Evolutionary conservation across 2,329 filamentous ascomycete species (phyloP), one percentile per base, ranked within the genome.

Genomic region (Aspergillus neotritici): DNA sequence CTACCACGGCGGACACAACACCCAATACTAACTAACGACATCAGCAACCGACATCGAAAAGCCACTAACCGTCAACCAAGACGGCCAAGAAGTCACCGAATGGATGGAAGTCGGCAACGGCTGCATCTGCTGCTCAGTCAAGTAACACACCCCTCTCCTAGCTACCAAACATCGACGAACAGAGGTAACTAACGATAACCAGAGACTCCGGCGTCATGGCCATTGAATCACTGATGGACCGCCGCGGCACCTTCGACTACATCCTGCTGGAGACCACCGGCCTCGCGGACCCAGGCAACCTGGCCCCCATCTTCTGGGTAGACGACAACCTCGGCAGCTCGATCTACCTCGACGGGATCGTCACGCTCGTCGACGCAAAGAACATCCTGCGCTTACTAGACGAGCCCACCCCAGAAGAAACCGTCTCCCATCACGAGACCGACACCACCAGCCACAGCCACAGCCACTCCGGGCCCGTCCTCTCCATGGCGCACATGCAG

Each of bases 81-180:
- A 84, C 46, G 86, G 82, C 31, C 80, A 91, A 59, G 79, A 88
- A 59, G 86, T 91, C 5, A 84, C 93, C 61, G 89, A 95, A 72
- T 98, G 94, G 87, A 80, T 98, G 21, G 90, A 96, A 49, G 82
- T 98, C 41, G 89, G 87, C 40, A 98, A 98, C 56, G 93, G 93
- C 50, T 98, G 93, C 64, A 89, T 98, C 53, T 98, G 93, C 70
- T 98, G 93, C 69, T 94, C 89, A 3, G 90, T 97, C 57, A 98
- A 96, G 82, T 90, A 74, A 44, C 30, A 29, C n/a, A 16, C 31
- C 31, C 16, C 1, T n/a, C 15, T 16, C 4, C 14, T 10, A n/a
- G 1, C 5, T 31, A 13, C 6, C 5, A 16, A 8, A 29, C 37
- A 14, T 13, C 6, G 11, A 13, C 17, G 15, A 38, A 4, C 31